Percentiles rank a stretch among this genome's conserved stretches.
phyloP scores from a whole-genome alignment of 768 basidiomycete species.

The Kwoniella europaea region DNA sequence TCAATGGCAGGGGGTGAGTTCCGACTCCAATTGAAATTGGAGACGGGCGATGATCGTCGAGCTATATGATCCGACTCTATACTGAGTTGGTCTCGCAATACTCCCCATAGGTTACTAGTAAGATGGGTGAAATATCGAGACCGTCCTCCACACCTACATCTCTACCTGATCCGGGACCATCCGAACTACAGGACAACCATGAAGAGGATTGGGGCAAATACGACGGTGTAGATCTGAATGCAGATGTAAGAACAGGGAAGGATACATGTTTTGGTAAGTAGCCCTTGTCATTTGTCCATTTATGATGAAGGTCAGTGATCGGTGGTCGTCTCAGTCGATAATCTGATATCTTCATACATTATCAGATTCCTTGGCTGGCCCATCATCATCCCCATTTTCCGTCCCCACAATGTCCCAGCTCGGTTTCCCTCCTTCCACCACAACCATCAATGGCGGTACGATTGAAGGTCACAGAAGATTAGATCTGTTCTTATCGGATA shows the following conservation, averaged over 20 bases:
- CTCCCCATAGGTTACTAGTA: constrained; percentile 39
- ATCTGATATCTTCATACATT: not conserved
- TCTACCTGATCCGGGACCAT: constrained; percentile 52
- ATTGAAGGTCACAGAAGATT: constrained; percentile 49
- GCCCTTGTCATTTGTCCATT: no score
- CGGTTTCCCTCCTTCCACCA: constrained; percentile 46
- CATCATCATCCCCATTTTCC: constrained; percentile 47
- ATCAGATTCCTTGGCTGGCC: constrained; percentile 46
- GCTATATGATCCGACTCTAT: not conserved
- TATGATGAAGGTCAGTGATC: no score
- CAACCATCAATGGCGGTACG: constrained; percentile 56
- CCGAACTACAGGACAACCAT: constrained; percentile 25
- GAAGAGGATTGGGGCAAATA: constrained; percentile 25
- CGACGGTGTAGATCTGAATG: constrained; percentile 41
- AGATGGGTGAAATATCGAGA: constrained; percentile 45
- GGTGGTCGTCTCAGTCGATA: no score
- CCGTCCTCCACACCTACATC: constrained; percentile 41
- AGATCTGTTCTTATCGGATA: constrained; percentile 40
- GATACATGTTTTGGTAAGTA: constrained; percentile 53
- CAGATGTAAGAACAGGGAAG: constrained; percentile 37
- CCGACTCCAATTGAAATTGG: no score
- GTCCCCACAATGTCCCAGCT: constrained; percentile 58
- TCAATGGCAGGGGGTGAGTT: constrained; percentile 55
- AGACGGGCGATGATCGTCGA: no score
- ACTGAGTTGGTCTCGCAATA: not conserved